phyloP scores from a whole-genome alignment of 2,329 filamentous ascomycete genomes.

The Claviceps maximensis region DNA sequence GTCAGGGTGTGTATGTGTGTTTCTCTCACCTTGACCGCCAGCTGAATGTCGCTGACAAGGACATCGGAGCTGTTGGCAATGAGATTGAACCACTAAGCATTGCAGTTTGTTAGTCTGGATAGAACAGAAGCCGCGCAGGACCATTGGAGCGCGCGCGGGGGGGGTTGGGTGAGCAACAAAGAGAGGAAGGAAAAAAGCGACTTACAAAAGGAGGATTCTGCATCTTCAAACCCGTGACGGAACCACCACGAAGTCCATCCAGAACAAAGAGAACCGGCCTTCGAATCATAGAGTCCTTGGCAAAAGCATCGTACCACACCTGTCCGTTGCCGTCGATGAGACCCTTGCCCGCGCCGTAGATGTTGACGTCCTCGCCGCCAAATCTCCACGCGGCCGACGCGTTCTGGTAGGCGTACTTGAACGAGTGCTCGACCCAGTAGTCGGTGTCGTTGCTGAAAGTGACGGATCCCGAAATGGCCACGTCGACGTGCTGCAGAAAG shows the following conservation, averaged over 20 bases:
- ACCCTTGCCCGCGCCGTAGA: constrained; percentile 42
- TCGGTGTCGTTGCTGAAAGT: constrained; percentile 53
- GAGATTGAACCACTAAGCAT: constrained; percentile 32
- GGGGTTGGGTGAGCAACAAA: too few species aligned
- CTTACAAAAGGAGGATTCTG: constrained; percentile 33
- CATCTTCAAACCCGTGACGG: constrained; percentile 46
- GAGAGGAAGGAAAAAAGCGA: background rate
- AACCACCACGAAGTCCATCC: constrained; percentile 42
- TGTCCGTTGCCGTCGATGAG: constrained; percentile 49
- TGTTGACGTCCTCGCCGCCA: constrained; percentile 34
- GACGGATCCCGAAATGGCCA: constrained; percentile 42
- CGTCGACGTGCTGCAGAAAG: constrained; percentile 49
- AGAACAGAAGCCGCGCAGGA: background rate
- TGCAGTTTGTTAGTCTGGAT: background rate
- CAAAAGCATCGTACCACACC: constrained; percentile 38
- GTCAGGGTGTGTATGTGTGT: background rate
- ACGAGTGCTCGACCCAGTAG: constrained; percentile 54
- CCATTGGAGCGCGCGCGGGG: too few species aligned
- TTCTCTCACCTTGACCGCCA: constrained; percentile 29
- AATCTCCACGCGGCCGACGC: constrained; percentile 30
- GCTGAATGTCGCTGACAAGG: constrained; percentile 48
- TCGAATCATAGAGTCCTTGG: constrained; percentile 40
- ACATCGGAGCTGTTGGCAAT: constrained; percentile 53
- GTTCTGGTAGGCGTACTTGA: constrained; percentile 53
- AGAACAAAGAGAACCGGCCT: constrained; percentile 41